A percentile compares a stretch with the other conserved stretches of the same genome.
phyloP scores from a whole-genome alignment of 2,329 filamentous ascomycete species.

The Pezizomycotina sp. region DNA sequence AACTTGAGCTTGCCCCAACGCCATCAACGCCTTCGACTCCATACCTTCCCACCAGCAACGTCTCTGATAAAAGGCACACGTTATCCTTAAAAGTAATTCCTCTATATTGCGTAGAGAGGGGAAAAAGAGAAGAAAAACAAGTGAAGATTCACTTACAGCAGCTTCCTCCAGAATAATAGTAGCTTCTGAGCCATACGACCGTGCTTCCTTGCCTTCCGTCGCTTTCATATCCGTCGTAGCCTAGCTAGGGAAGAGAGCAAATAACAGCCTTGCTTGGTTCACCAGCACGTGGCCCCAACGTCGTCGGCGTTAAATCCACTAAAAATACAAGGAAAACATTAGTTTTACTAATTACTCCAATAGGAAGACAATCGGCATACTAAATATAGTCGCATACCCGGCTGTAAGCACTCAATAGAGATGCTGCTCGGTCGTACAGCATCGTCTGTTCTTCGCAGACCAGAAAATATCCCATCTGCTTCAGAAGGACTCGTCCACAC shows the following conservation, averaged over 20 bases:
- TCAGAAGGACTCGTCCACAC: slow-evolving; percentile 67
- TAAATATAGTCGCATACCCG: slow-evolving; percentile 46
- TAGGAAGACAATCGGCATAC: not conserved
- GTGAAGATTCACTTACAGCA: too few species aligned
- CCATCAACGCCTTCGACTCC: slow-evolving; percentile 78
- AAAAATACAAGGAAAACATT: slow-evolving; percentile 6
- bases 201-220: slow-evolving; percentile 48
- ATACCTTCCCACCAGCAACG: slow-evolving; percentile 99
- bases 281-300: slow-evolving; percentile 90
- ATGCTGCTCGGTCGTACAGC: slow-evolving; percentile 94
- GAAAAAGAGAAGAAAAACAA: too few species aligned
- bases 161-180: slow-evolving; percentile 93
- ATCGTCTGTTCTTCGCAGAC: slow-evolving; percentile 85
- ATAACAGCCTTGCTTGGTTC: slow-evolving; percentile 98
- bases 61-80: slow-evolving; percentile 30
- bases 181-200: slow-evolving; percentile 98
- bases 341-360: not conserved
- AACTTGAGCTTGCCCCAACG: slow-evolving; percentile 86
- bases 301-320: slow-evolving; percentile 96
- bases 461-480: slow-evolving; percentile 93
- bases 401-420: slow-evolving; percentile 98
- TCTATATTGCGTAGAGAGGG: not conserved
- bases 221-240: slow-evolving; percentile 73
- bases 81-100: not conserved
- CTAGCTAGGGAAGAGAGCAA: slow-evolving; percentile 83